Conservation (phyloP, 2,329 filamentous ascomycete genomes). For the Colletotrichum cordylinicola region DNA sequence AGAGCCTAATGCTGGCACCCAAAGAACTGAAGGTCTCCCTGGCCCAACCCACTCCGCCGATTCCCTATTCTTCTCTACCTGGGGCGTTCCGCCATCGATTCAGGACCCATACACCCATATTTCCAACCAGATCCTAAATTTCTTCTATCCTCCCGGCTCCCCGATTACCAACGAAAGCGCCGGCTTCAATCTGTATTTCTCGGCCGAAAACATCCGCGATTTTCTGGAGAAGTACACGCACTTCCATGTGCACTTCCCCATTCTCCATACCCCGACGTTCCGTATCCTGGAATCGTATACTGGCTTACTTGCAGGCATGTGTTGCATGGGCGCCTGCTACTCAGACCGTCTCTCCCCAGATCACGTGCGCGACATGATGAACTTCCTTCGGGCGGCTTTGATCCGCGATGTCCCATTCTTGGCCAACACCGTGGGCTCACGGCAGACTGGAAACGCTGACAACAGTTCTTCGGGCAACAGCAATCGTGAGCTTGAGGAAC, state of each 20-base stretch:
- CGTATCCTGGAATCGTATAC: conserved; percentile 69
- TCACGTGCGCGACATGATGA: conserved; percentile 73
- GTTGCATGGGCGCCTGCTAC: conserved; percentile 78
- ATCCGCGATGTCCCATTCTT: conserved; percentile 60
- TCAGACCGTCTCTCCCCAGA: conserved; percentile 65
- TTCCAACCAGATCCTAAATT: conserved; percentile 61
- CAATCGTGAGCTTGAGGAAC: conserved; percentile 62
- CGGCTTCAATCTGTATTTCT: conserved; percentile 65
- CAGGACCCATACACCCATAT: conserved; percentile 59
- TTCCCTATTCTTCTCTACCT: conserved; percentile 55
- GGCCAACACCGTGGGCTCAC: conserved; percentile 33
- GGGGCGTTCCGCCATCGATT: conserved; percentile 51
- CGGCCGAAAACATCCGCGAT: conserved; percentile 71
- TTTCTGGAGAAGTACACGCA: conserved; percentile 75
- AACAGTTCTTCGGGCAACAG: conserved; percentile 8
- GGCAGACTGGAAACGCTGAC: not conserved
- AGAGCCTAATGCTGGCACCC: conserved; percentile 63
- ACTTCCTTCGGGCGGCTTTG: conserved; percentile 64
- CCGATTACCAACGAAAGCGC: conserved; percentile 59
- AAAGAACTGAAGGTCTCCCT: conserved; percentile 51
- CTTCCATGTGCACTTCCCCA: conserved; percentile 76
- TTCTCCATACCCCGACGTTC: conserved; percentile 76
- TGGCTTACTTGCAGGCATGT: conserved; percentile 72
- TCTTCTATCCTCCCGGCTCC: conserved; percentile 62
- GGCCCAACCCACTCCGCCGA: conserved; percentile 41